Evolutionary conservation across 371 early-diverging fungal genomes (phyloP).

Genomic region (Homolaphlyctis polyrhiza): DNA sequence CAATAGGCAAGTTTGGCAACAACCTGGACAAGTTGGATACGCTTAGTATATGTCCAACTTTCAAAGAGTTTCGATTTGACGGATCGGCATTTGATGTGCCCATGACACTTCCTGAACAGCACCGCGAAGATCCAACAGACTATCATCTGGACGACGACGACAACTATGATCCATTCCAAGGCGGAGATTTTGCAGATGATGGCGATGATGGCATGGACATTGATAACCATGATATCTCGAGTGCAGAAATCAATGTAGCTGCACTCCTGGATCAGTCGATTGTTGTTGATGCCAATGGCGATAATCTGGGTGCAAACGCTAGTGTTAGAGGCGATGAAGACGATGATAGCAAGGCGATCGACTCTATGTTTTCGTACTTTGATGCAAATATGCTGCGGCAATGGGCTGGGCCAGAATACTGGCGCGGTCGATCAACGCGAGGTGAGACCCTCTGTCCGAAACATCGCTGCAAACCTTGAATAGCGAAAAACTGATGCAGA

Average conservation of each 20-base stretch:
- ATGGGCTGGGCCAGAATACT: slow-evolving; percentile 96
- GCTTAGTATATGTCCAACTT: slow-evolving; percentile 62
- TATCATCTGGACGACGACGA: too few species aligned
- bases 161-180: too few species aligned
- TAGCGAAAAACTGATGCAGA: too few species aligned
- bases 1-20: slow-evolving; percentile 53
- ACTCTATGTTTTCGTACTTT: slow-evolving; percentile 75
- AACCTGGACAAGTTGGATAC: slow-evolving; percentile 37
- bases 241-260: too few species aligned
- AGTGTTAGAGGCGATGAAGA: slow-evolving; percentile 15
- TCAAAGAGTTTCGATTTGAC: slow-evolving; percentile 57
- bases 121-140: too few species aligned
- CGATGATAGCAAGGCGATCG: slow-evolving; percentile 11
- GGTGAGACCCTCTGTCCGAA: too few species aligned
- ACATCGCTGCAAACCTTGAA: too few species aligned
- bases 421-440: slow-evolving; percentile 61
- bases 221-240: slow-evolving; percentile 11
- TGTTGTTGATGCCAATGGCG: slow-evolving; percentile 10
- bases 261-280: too few species aligned
- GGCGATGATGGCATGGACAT: slow-evolving; percentile 14
- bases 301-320: not conserved
- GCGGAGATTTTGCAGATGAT: too few species aligned
- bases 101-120: too few species aligned
- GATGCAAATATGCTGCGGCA: slow-evolving; percentile 70
- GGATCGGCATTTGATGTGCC: too few species aligned